These are phyloP conservation scores for Pleurostoma richardsiae DNA, from an alignment of 2,329 filamentous ascomycete genomes.

Conservation along the genomic window DNA sequence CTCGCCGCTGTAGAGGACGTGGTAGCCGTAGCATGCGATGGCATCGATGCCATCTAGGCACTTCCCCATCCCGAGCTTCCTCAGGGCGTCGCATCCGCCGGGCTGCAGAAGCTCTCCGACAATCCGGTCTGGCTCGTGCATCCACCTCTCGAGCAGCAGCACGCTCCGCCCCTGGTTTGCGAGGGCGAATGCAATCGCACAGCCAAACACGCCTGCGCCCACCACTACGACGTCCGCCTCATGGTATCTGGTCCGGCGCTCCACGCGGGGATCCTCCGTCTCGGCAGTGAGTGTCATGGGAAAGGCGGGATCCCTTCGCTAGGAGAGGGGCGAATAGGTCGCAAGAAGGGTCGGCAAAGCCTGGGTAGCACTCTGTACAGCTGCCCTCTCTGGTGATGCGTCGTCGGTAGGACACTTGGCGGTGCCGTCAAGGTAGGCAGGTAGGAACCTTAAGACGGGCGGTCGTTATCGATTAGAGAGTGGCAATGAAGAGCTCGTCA, in stretches of 20 bases:
- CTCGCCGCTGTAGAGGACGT: conserved; percentile 75
- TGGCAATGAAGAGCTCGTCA: too few species aligned
- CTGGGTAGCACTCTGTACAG: too few species aligned
- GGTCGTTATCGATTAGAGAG: too few species aligned
- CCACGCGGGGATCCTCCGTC: conserved; percentile 31
- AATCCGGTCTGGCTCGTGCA: conserved; percentile 92
- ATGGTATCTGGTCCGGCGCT: conserved; percentile 49
- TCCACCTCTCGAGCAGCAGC: conserved; percentile 78
- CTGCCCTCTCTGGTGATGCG: too few species aligned
- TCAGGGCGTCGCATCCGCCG: conserved; percentile 77
- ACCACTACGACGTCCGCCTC: conserved; percentile 84
- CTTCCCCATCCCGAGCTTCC: conserved; percentile 72
- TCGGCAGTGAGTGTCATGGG: conserved; percentile 24
- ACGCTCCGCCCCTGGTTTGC: conserved; percentile 89
- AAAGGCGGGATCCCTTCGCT: background rate
- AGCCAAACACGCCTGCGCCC: conserved; percentile 86
- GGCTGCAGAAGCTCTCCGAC: conserved; percentile 94
- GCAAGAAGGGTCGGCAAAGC: too few species aligned
- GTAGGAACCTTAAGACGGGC: too few species aligned
- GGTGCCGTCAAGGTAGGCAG: too few species aligned
- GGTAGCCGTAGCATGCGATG: conserved; percentile 77
- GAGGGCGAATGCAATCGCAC: conserved; percentile 76
- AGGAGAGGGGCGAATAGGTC: too few species aligned
- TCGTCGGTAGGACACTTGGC: too few species aligned
- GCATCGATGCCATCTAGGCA: conserved; percentile 89